Base-by-base conservation (phyloP, 305 asterid genomes). In the Fraxinus ornus region DNA sequence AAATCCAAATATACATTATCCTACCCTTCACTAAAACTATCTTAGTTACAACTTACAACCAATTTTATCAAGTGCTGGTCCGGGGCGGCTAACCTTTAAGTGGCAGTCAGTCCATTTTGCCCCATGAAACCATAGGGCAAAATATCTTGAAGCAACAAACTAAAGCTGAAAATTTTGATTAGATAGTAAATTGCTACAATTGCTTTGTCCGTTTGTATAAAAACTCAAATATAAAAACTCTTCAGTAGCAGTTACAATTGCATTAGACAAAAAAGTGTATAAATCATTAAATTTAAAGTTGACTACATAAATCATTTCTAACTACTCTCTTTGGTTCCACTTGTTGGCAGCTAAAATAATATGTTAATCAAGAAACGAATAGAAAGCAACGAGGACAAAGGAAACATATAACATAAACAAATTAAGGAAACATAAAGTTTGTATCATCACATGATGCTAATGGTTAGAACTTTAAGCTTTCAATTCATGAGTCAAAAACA, bases 381-480 rank as follows among this genome's bases (percentile, higher is more conserved):
- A 15, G 5, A 60, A 17, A 60, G 47, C 26, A 5, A 41, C 36
- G 33, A 35, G 33, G 15, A 79, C 78, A 71, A 87, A 12, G 19
- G 0, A 37, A 3, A 74, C 91, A n/a, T n/a, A n/a, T n/a, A n/a
- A n/a, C n/a, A 7, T 57, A 60, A 60, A 60, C 70, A 64, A 21
- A 21, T 64, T 24, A 2, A 24, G n/a, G 17, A 24, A 64, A 22
- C 35, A 24, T 2, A 26, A 64, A 22, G 73, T 21, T n/a, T 60
- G 1, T 21, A 57, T 57, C 68, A 57, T 36, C 39, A 36, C 39
- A 35, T 36, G 39, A 36, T 36, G 39, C 39, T 36, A 36, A 36
- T 36, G 39, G 39, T 36, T 36, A 36, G 39, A 36, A 36, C 39
- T 35, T 5, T 35, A 35, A 35, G 39, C 24, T 57, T 19, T 57